A percentile compares a stretch with the other conserved stretches of the same genome.
These are phyloP conservation scores for Xylaria intraflava DNA, from an alignment of 495 filamentous ascomycete species.

Conservation along the genomic window DNA sequence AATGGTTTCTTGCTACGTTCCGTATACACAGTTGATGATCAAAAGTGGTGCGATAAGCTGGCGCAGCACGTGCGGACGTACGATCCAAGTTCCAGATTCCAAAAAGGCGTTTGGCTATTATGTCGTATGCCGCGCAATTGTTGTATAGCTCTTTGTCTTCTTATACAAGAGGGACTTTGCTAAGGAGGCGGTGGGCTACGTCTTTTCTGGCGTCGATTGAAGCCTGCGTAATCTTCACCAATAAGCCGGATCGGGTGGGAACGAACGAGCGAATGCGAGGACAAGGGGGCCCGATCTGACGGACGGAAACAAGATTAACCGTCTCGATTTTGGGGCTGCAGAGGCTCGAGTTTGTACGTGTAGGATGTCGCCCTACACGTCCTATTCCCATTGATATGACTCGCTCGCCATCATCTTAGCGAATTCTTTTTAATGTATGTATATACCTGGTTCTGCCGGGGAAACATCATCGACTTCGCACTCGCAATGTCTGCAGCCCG, in stretches of 20 bases:
- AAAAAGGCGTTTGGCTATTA: background rate
- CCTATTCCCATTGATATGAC: background rate
- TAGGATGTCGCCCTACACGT: background rate
- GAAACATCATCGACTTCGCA: background rate
- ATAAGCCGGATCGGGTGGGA: background rate
- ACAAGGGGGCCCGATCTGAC: background rate
- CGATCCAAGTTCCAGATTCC: background rate
- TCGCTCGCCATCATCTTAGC: background rate
- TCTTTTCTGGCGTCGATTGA: too few relatives aligned
- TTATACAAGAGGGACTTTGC: too few relatives aligned
- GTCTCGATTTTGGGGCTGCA: background rate
- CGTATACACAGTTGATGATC: too few relatives aligned
- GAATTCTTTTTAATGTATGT: background rate
- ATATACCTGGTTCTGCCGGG: background rate
- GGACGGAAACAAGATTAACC: background rate
- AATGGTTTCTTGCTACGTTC: too few relatives aligned
- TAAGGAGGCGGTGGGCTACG: too few relatives aligned
- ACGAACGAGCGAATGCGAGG: constrained; percentile 8
- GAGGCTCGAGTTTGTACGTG: background rate
- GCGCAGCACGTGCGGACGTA: background rate
- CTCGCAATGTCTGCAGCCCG: background rate
- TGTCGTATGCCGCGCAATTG: background rate
- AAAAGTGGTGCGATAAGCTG: background rate
- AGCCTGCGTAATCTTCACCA: background rate
- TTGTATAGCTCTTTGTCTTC: background rate